These are phyloP conservation scores for Lachnellula hyalina DNA, from an alignment of 2,329 filamentous ascomycete species.

Conservation along the genomic window DNA sequence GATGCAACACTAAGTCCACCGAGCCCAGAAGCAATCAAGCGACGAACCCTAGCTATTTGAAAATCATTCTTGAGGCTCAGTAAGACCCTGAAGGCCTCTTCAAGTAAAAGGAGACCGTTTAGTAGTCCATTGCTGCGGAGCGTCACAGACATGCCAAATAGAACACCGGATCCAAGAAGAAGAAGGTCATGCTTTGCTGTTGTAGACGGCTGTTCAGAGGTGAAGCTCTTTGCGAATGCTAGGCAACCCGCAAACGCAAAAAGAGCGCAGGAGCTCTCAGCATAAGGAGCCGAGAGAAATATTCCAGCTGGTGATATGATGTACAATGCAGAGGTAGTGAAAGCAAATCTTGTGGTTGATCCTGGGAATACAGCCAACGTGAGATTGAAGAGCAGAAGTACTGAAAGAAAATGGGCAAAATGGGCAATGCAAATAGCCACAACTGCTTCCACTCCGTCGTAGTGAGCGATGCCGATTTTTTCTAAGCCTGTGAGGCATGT, in stretches of 20 bases:
- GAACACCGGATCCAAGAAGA: constrained; percentile 56
- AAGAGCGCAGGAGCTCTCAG: constrained; percentile 73
- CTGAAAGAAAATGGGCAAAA: constrained; percentile 69
- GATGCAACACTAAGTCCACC: constrained; percentile 63
- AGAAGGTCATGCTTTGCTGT: constrained; percentile 37
- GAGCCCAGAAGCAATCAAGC: constrained; percentile 53
- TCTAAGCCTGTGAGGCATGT: constrained; percentile 21
- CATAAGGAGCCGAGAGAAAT: constrained; percentile 83
- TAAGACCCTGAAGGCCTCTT: constrained; percentile 51
- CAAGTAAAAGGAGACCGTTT: constrained; percentile 65
- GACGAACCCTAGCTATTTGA: constrained; percentile 39
- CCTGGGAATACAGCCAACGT: constrained; percentile 50
- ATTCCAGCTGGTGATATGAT: constrained; percentile 82
- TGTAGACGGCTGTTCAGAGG: constrained; percentile 30
- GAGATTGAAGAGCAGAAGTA: constrained; percentile 65
- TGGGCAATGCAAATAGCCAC: constrained; percentile 66
- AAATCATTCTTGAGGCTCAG: constrained; percentile 38
- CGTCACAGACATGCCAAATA: constrained; percentile 67
- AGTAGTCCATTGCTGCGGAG: constrained; percentile 84
- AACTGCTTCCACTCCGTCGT: constrained; percentile 39
- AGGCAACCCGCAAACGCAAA: constrained; percentile 71
- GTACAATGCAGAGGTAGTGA: constrained; percentile 68
- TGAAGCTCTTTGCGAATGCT: constrained; percentile 54
- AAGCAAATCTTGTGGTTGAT: constrained; percentile 45
- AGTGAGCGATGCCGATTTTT: constrained; percentile 22